Base-by-base conservation (phyloP, 2,329 filamentous ascomycete species). In the Paracoccidioides brasiliensis region DNA sequence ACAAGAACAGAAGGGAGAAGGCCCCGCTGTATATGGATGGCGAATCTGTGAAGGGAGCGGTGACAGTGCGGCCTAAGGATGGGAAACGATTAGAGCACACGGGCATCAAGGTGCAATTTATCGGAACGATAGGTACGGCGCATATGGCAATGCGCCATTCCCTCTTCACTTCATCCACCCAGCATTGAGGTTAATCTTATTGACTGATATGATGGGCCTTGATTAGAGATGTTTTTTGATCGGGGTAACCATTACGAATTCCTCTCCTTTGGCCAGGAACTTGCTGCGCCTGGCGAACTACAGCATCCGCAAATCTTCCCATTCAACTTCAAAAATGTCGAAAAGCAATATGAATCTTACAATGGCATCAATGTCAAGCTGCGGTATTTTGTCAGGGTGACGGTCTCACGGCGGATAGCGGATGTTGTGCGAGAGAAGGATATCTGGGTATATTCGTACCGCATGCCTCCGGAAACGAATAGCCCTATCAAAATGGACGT, bases 401-500 rank as follows among this genome's bases (percentile, higher is more conserved):
- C 93, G 40, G 93, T 98, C 50, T 95, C 90, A 53, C 83, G 93
- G 66, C 84, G 93, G 70, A 97, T 98, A 90, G 89, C 90, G 65
- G 93, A 98, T 69, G 91, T 98, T 56, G 89, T 97, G 66, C 86
- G 94, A 64, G 94, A 98, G 75, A 98, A 98, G 80, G 94, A 98
- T 72, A 86, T 98, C 61, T 98, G 94, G 94, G 94, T 98, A 55
- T 98, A 98, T 78, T 93, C 86, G 60, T 98, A 98, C 79, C 85
- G 90, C 71, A 91, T 97, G 77, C 91, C 93, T 22, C 93, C 93
- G 15, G 93, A 98, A 81, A 94, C 90, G 73, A 98, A 97, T 78
- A 90, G 84, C 74, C 90, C 88, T 63, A 98, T 98, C 78, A 98
- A 98, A 81, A 98, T 98, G 93, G 93, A 98, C 70, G 93, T 98